Percentiles rank a stretch among this genome's conserved stretches.
phyloP scores from a whole-genome alignment of 345 rosid genomes.

The Populus alba region DNA sequence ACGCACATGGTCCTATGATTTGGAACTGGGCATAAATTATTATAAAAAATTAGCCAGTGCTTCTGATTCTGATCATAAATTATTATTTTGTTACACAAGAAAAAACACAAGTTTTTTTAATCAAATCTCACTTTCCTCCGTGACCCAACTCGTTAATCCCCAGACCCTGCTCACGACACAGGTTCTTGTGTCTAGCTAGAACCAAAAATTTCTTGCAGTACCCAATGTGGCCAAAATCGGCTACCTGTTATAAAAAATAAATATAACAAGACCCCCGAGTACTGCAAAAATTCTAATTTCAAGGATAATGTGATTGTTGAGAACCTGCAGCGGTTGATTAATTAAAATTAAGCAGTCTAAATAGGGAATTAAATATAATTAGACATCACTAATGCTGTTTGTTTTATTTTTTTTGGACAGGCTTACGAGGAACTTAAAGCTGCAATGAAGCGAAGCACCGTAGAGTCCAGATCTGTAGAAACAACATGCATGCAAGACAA shows the following conservation, averaged over 20 bases:
- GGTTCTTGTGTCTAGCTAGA: constrained; percentile 23
- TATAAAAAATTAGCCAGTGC: constrained; percentile 12
- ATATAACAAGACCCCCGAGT: background rate
- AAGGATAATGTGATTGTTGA: background rate
- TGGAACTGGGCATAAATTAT: constrained; percentile 21
- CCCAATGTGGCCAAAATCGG: background rate
- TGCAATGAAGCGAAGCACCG: background rate
- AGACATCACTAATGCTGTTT: background rate
- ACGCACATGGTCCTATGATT: constrained; percentile 47
- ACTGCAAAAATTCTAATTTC: background rate
- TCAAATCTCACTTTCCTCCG: constrained; percentile 16
- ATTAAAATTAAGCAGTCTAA: background rate
- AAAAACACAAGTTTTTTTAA: background rate
- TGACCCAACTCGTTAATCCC: constrained; percentile 14
- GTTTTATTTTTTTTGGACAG: background rate
- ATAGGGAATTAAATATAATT: background rate
- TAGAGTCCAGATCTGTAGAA: background rate
- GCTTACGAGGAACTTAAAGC: background rate
- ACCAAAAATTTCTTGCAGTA: background rate
- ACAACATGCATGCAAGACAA: background rate
- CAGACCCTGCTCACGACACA: constrained; percentile 10
- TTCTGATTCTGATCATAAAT: constrained; percentile 12
- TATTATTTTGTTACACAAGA: background rate
- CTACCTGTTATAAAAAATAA: background rate
- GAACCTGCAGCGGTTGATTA: background rate